Evolutionary conservation across 345 rosid genomes (phyloP), one percentile per base, ranked within the genome.

Genomic region (Heritiera fomes): DNA sequence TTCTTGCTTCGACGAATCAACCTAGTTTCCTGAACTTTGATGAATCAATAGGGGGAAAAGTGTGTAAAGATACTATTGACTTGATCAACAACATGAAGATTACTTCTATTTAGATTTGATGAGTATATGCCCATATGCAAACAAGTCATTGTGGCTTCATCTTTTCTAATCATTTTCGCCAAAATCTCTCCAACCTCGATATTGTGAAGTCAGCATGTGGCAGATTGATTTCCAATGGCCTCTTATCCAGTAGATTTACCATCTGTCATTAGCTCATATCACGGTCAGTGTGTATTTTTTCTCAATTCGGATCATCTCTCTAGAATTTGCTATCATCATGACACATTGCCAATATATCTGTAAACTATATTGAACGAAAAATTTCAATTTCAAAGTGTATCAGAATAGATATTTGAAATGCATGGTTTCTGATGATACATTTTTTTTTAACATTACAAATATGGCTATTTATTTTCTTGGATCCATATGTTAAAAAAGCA

Each of bases 1-100:
- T 95, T 78, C 96, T 95, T 75, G 93, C 99, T 52, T 93, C 98
- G 20, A 95, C 98, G 32, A 92, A 93, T 78, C 98, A 95, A 79
- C 98, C 98, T 18, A 93, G 89, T 85, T 95, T 93, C 86, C 79
- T 91, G 85, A 86, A 86, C 77, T 60, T 85, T 76, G 77, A 83
- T 67, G 87, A 78, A n/a, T 71, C 32, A 28, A 18, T 78, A 75
- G 83, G 73, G 74, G 88, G 83, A 67, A 82, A 76, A 70, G 82
- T 77, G 7, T 82, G 81, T 77, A 75, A 74, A 79, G 84, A 84
- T 7, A 73, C 73, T 18, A 66, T 5, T 80, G 73, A 84, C 47
- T 80, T 65, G 67, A 84, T 88, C 15, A 84, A 90, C 83, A 77
- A 82, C 84, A 73, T 58, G 83, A 84, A 80, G 87, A 71, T 81